phyloP scores from a whole-genome alignment of 345 rosid genomes.

The Populus simonii region DNA sequence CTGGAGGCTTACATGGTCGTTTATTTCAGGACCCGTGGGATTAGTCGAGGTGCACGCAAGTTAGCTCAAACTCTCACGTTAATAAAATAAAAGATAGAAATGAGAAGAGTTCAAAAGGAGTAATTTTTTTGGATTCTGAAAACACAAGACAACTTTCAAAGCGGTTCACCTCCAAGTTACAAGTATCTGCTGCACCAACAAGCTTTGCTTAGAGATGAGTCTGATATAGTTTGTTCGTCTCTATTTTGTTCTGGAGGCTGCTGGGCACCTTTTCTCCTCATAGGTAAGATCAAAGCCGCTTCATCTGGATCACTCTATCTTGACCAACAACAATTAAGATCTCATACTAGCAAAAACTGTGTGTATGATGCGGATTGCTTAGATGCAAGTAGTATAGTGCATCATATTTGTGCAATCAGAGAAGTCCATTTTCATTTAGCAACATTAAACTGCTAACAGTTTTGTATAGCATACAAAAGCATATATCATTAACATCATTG shows the following conservation, averaged over 20 bases:
- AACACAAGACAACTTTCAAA: not conserved
- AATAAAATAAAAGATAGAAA: too few relatives aligned
- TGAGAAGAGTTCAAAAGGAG: not conserved
- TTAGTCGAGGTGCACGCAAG: too few relatives aligned
- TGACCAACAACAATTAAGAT: not conserved
- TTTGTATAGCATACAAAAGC: not conserved
- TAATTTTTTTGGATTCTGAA: not conserved
- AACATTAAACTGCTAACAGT: not conserved
- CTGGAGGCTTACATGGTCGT: too few relatives aligned
- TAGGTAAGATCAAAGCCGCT: conserved; percentile 37
- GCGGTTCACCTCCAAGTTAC: conserved; percentile 43
- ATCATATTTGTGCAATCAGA: not conserved
- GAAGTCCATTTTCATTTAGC: not conserved
- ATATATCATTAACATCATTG: not conserved
- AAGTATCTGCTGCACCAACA: conserved; percentile 53
- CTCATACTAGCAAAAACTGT: not conserved
- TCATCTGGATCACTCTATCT: conserved; percentile 35
- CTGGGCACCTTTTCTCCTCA: conserved; percentile 40
- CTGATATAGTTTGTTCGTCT: conserved; percentile 47
- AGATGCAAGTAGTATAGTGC: not conserved
- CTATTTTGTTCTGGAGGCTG: conserved; percentile 32
- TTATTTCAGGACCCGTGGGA: too few relatives aligned
- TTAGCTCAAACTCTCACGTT: too few relatives aligned
- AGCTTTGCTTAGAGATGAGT: conserved; percentile 33
- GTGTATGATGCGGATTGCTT: not conserved